Conservation (phyloP, 176 grass and related monocot species). For the Cenchrus purpureus region DNA sequence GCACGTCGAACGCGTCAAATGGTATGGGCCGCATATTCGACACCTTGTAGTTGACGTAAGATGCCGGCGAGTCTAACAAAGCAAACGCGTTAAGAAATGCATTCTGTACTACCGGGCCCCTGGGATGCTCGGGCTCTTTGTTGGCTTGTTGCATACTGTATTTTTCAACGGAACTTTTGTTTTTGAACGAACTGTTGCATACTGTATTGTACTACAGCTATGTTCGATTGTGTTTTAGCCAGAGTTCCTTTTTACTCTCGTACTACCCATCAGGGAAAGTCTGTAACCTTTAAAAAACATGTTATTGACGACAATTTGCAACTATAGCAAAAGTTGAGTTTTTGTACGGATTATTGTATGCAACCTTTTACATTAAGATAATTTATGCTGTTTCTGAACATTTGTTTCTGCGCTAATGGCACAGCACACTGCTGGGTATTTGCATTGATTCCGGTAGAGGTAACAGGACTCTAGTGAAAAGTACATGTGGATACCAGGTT, state of each 20-base stretch:
- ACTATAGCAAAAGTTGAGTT: background rate
- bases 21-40: constrained; percentile 87
- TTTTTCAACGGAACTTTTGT: background rate
- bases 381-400: background rate
- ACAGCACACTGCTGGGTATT: background rate
- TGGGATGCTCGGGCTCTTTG: background rate
- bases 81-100: background rate
- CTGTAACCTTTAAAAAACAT: background rate
- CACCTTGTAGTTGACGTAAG: constrained; percentile 85
- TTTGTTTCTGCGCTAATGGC: background rate
- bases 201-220: background rate
- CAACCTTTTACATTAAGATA: background rate
- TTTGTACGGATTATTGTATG: background rate
- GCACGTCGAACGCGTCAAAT: constrained; percentile 83
- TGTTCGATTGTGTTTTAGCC: constrained; percentile 5
- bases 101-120: background rate
- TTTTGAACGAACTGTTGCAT: too few species aligned
- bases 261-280: background rate
- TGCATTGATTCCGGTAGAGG: background rate
- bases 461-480: background rate
- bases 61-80: constrained; percentile 43
- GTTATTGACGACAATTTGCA: background rate
- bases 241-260: background rate
- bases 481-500: too few species aligned
- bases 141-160: background rate